These are phyloP conservation scores for Cadophora sp. DNA, from an alignment of 2,329 filamentous ascomycete genomes.

Conservation along the genomic window DNA sequence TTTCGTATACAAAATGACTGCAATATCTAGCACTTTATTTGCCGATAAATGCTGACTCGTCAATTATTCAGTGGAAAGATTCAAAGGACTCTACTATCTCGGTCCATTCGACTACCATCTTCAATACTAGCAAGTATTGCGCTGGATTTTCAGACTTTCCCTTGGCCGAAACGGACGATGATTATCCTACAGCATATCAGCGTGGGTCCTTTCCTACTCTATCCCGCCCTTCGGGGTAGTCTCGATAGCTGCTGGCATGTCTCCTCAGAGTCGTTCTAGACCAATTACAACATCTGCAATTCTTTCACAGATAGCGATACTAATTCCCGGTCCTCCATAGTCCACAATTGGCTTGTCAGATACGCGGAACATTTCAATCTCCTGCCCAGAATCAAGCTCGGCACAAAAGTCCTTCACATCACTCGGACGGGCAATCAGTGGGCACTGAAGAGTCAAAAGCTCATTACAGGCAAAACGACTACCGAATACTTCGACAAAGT, in stretches of 20 bases:
- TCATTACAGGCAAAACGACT: neutral
- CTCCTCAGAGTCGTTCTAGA: too few relatives aligned
- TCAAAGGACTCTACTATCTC: slow-evolving; percentile 18
- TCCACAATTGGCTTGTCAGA: neutral
- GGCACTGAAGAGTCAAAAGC: neutral
- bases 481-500: slow-evolving; percentile 13
- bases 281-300: too few relatives aligned
- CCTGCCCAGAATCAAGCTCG: neutral
- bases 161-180: slow-evolving; percentile 14
- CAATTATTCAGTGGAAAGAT: slow-evolving; percentile 6
- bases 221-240: neutral
- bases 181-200: slow-evolving; percentile 15
- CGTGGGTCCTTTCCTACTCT: neutral
- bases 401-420: slow-evolving; percentile 13
- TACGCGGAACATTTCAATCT: slow-evolving; percentile 10
- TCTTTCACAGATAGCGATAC: neutral
- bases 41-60: neutral
- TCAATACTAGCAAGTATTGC: slow-evolving; percentile 19
- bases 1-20: neutral
- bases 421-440: neutral
- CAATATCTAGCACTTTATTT: neutral
- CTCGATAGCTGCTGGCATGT: neutral
- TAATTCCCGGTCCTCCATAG: neutral
- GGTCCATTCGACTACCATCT: slow-evolving; percentile 14
- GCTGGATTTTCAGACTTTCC: slow-evolving; percentile 14